Percentiles rank a stretch among this genome's conserved stretches.
These are phyloP conservation scores for Fusarium coicis DNA, from an alignment of 2,329 filamentous ascomycete species.

Conservation along the genomic window DNA sequence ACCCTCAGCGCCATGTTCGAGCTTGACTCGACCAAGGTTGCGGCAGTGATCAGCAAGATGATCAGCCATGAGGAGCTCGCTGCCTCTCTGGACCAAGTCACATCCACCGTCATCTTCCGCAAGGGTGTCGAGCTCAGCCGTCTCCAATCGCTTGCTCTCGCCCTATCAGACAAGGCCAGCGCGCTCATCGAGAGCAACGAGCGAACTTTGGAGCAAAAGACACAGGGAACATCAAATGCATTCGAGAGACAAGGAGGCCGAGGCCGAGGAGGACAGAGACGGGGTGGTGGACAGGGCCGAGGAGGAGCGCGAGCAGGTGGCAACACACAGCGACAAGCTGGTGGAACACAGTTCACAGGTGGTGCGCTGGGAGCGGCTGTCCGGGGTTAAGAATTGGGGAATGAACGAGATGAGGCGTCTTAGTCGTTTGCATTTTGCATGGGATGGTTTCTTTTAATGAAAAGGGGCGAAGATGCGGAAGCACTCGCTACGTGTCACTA, in stretches of 20 bases:
- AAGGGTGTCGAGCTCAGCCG: conserved; percentile 98
- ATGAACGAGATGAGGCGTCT: conserved; percentile 49
- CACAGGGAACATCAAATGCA: conserved; percentile 92
- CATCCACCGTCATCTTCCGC: conserved; percentile 96
- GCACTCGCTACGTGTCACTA: conserved; percentile 49
- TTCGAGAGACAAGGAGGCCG: conserved; percentile 92
- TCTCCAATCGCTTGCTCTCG: conserved; percentile 93
- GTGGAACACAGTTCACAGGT: conserved; percentile 83
- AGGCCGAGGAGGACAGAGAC: conserved; percentile 72
- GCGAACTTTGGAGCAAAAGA: conserved; percentile 95
- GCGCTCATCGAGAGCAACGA: conserved; percentile 97
- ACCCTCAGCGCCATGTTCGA: conserved; percentile 96
- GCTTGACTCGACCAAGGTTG: conserved; percentile 87
- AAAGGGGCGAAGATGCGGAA: conserved; percentile 49
- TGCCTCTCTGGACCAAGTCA: conserved; percentile 97
- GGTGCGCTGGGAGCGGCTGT: conserved; percentile 79
- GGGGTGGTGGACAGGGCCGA: conserved; percentile 70
- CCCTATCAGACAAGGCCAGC: conserved; percentile 95
- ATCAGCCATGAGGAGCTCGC: conserved; percentile 98
- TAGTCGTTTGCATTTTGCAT: conserved; percentile 50
- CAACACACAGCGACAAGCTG: conserved; percentile 72
- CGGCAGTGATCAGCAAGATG: conserved; percentile 98
- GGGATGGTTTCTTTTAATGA: conserved; percentile 51
- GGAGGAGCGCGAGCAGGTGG: conserved; percentile 69
- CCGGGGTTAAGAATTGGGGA: conserved; percentile 59